These are phyloP conservation scores for Silybum marianum DNA, from an alignment of 129 eudicot genomes.

Conservation along the genomic window DNA sequence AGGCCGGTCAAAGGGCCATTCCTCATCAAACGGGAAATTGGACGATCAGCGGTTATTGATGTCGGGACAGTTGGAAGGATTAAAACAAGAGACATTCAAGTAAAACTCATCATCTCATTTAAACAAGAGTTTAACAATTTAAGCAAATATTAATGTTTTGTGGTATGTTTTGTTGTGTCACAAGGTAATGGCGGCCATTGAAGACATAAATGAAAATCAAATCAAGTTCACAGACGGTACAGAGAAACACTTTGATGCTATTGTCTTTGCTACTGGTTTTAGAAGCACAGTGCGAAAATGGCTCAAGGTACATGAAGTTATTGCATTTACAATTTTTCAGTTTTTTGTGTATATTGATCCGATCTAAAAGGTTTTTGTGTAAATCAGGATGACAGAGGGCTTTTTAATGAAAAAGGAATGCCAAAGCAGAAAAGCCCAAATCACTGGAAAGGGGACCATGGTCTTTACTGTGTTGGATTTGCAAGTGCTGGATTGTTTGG, in stretches of 20 bases:
- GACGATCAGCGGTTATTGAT: constrained; percentile 52
- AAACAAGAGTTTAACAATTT: too few species aligned
- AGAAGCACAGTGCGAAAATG: constrained; percentile 45
- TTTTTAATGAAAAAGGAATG: constrained; percentile 51
- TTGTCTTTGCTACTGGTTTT: constrained; percentile 65
- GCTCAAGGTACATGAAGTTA: constrained; percentile 48
- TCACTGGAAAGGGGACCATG: constrained; percentile 63
- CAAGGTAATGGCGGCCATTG: constrained; percentile 48
- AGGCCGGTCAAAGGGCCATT: constrained; percentile 53
- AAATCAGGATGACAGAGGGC: constrained; percentile 42
- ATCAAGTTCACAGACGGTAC: constrained; percentile 40
- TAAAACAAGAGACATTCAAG: constrained; percentile 44
- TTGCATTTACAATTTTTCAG: not conserved
- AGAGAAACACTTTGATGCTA: constrained; percentile 42
- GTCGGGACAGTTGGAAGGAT: constrained; percentile 58
- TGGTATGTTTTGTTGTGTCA: not conserved
- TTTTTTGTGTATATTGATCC: not conserved
- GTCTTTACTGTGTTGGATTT: constrained; percentile 66
- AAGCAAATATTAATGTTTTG: not conserved
- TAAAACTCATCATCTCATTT: constrained; percentile 8
- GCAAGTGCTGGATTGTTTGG: constrained; percentile 51
- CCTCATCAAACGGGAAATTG: constrained; percentile 25
- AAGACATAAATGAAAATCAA: constrained; percentile 22
- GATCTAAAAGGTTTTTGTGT: not conserved
- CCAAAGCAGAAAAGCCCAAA: constrained; percentile 34